These are phyloP conservation scores for Polyplosphaeria fusca DNA, from an alignment of 495 filamentous ascomycete species.

Conservation along the genomic window DNA sequence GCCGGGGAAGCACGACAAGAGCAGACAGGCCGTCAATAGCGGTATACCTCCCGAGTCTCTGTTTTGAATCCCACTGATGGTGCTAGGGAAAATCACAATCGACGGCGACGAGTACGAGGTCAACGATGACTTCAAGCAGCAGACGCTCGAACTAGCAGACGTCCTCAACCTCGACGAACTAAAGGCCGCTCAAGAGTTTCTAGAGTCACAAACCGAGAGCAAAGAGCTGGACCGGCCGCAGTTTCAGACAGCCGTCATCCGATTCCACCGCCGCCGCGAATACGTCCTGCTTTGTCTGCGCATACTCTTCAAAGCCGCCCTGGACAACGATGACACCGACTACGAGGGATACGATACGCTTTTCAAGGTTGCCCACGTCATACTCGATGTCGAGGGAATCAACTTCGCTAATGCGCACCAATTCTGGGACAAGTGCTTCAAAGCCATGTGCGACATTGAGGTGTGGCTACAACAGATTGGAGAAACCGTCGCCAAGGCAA, in stretches of 20 bases:
- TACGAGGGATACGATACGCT: conserved; percentile 43
- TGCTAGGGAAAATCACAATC: conserved; percentile 53
- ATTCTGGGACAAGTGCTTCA: conserved; percentile 67
- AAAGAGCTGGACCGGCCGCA: conserved; percentile 63
- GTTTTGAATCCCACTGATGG: neutral
- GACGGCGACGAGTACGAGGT: conserved; percentile 71
- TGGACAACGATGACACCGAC: conserved; percentile 50
- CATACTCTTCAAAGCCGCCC: conserved; percentile 63
- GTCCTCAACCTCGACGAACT: conserved; percentile 86
- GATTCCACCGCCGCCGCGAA: conserved; percentile 76
- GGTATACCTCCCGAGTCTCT: conserved; percentile 40
- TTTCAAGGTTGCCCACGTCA: conserved; percentile 43
- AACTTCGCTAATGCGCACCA: conserved; percentile 29
- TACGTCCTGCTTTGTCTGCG: conserved; percentile 79
- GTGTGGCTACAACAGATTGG: conserved; percentile 65
- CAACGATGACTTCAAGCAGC: conserved; percentile 82
- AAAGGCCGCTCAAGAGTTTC: conserved; percentile 68
- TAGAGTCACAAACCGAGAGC: conserved; percentile 63
- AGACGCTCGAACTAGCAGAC: conserved; percentile 75
- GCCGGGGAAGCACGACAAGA: conserved; percentile 63
- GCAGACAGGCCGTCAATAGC: conserved; percentile 57
- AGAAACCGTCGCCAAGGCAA: conserved; percentile 67
- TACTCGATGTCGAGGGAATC: conserved; percentile 16
- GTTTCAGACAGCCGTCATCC: conserved; percentile 70
- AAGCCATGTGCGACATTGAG: conserved; percentile 69